Base-by-base conservation (phyloP, 164 flowering plant genomes). In the Annona cherimola region DNA sequence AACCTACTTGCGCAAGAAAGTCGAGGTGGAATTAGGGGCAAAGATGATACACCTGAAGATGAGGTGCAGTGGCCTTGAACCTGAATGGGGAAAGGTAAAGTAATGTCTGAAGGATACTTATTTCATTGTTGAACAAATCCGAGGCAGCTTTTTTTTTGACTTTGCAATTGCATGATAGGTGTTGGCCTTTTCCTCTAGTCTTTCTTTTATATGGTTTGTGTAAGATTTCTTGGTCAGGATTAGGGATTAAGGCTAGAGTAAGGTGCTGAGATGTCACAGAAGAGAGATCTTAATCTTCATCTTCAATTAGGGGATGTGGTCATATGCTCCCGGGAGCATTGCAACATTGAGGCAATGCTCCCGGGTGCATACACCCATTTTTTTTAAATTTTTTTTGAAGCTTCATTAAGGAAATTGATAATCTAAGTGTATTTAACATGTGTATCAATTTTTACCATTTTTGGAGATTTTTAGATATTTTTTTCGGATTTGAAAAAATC, bases 31-130 rank as follows among this genome's bases (percentile, higher is more conserved):
- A 77, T 67, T 92, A 83, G 98, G 97, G 19, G 76, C 90, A 64
- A 90, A 77, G 87, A 86, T 94, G 97, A 91, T 93, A 75, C 88
- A 88, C 86, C 70, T 94, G 73, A 91, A 94, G 85, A 86, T 93
- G 97, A 85, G 99, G 75, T 90, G 95, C 79, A 73, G 89, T 60
- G 89, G 89, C 71, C 84, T 93, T 80, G 88, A 81, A 73, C 72
- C 98, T 64, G 89, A 90, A 68, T 94, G 99, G 99, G 97, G 97
- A 80, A 90, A 91, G 99, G 99, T 94, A 88, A 64, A 61, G 41
- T 14, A 45, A 7, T 4, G 20, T 77, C 41, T 42, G 18, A 2
- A 50, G 3, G 65, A 43, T 42, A 14, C 8, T 70, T 70, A 35
- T 70, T 6, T 45, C 26, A 39, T 12, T 46, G 35, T 2, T 68